Evolutionary conservation across 1,139 yeast species (phyloP), one percentile per base, ranked within the genome.

Genomic region (Saccharomyces hybrid): DNA sequence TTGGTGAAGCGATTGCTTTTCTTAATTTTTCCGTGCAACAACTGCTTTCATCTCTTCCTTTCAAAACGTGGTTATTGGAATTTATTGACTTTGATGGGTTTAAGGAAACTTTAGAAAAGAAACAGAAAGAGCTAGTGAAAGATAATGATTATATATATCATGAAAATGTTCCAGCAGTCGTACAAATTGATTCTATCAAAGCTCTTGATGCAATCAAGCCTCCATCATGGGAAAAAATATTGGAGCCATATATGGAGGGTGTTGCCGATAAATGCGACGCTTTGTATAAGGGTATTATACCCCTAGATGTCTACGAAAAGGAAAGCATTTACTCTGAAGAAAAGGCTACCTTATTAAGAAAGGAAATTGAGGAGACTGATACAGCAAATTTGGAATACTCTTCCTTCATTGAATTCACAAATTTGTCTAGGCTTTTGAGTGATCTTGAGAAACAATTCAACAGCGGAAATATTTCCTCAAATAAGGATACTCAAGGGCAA

Each of bases 91-190:
- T 63, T 34, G 72, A 69, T 49, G 57, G 65, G 1, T 61, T 69
- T 46, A 59, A 63, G 42, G 57, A 65, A 1, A 53, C 59, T 5
- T 58, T 68, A 3, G 70, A 69, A 14, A 68, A 64, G n/a, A 68
- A 70, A 52, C 48, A 59, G 11, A 63, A 62, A 52, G 59, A 78
- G 8, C 67, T 87, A 58, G 82, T 78, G 38, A 88, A 87, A 62
- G 98, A 93, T 65, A 93, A 93, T 65, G 97, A 93, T 66, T 84
- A 83, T 64, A 88, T 93, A 48, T 93, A 88, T 64, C 96, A 93
- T 68, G 91, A 86, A 28, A 67, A 78, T 1, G 75, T 91, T 13
- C 96, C 96, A 0, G 77, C 81, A 14, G 73, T 75, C 32, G 79
- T 78, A 2, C 75, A 84, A 0, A 65, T 88, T 9, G 72, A 75